Evolutionary conservation across 1,139 yeast genomes (phyloP), one percentile per base, ranked within the genome.

Genomic region (Candida buenavistaensis): DNA sequence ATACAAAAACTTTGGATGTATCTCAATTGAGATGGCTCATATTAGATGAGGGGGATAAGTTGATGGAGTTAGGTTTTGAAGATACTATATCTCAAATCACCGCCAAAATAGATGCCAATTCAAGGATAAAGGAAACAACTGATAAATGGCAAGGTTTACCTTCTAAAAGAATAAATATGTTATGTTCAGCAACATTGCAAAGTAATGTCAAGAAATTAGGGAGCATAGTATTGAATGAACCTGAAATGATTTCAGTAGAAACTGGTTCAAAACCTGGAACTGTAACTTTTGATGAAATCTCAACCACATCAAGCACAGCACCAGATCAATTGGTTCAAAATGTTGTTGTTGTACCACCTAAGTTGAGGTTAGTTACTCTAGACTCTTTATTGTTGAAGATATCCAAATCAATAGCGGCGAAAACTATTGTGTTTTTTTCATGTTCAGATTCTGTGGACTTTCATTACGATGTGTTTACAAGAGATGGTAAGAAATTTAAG

Each of bases 361-460:
- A 92, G 54, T 68, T 92, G 45, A 68, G 98, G 44, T 68, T 89
- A 20, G 97, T 92, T 1, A 75, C 96, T 0, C 61, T 92, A 27
- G 80, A 86, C 13, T 89, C 86, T 1, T 55, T 72, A 5, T 64
- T 92, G 40, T 76, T 75, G 51, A 66, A 71, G 19, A 58, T 80
- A 8, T 67, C 77, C 2, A 55, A 50, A 9, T 17, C 27, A 4
- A 26, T 26, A 51, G 9, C 61, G 4, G 55, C 59, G 2, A 76
- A 88, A 50, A 79, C 92, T 1, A 82, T 92, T 55, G 90, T 94
- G 1, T 92, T 92, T 57, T 75, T 89, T 46, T 85, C 96, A 6
- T 92, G 98, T 62, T 81, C 97, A 0, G 97, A 92, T 54, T 85
- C 96, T 10, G 97, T 94, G 14, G 89, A 92, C 48, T 92, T 85